Evolutionary conservation across 106 monocot species (phyloP).

Genomic region (Platanthera guangdongensis): DNA sequence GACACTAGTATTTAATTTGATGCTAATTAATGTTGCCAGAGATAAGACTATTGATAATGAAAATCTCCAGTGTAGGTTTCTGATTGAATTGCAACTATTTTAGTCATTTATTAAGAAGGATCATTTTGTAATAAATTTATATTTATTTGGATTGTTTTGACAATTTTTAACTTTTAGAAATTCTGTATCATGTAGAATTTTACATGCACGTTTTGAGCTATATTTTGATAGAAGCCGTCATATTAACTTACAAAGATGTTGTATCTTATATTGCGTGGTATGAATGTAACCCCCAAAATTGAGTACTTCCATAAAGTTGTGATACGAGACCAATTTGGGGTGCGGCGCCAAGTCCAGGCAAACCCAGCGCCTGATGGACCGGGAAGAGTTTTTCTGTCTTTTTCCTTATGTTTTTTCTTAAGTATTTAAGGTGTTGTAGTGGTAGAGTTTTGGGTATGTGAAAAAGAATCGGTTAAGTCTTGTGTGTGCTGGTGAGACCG

Average conservation of each 20-base stretch:
- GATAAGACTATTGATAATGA: background rate
- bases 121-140: background rate
- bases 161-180: background rate
- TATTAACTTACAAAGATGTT: background rate
- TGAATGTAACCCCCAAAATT: too few relatives aligned
- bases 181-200: background rate
- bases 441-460: too few relatives aligned
- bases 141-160: background rate
- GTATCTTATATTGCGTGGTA: background rate
- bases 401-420: too few relatives aligned
- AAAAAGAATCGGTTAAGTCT: too few relatives aligned
- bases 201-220: background rate
- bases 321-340: too few relatives aligned
- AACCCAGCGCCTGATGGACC: too few relatives aligned
- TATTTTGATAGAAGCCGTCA: background rate
- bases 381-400: too few relatives aligned
- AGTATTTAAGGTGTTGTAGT: too few relatives aligned
- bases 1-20: background rate
- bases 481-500: too few relatives aligned
- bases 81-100: background rate
- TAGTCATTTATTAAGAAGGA: background rate
- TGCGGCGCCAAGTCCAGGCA: too few relatives aligned
- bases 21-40: background rate
- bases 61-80: background rate
- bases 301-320: too few relatives aligned